Evolutionary conservation across 2,329 filamentous ascomycete genomes (phyloP), one percentile per base, ranked within the genome.

Genomic region (Huntiella abstrusa): DNA sequence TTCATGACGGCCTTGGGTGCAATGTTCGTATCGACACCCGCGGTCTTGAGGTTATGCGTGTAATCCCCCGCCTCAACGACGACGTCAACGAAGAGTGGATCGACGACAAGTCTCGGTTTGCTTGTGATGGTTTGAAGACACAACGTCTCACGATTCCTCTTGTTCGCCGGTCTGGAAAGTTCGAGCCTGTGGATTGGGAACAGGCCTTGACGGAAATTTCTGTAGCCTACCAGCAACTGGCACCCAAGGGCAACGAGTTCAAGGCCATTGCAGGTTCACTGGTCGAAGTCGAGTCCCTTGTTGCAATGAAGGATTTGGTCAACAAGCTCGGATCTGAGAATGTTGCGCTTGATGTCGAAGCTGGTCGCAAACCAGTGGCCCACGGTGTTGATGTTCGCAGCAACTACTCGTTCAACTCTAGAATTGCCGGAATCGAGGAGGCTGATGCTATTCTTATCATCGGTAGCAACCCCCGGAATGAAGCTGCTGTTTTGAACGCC

Each of bases 31-130:
- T 96, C 39, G 91, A 98, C 64, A 81, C 86, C 49, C 78, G 91
- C 58, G 91, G 91, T 50, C 70, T 95, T 53, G 87, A 96, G 66
- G 88, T 98, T 44, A 94, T 98, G 87, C 80, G 91, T 56, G 73
- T 98, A 51, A 60, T 95, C 12, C 91, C 91, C 50, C 77, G 91
- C 56, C 71, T 98, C 51, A 98, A 98, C 61, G 91, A 98, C 60
- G 87, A 96, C 57, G 77, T 98, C 56, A 98, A 98, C 63, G 91
- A 98, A 68, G 91, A 98, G 64, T 98, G 91, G 91, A 96, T 98
- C 62, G 91, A 96, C 64, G 91, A 98, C 69, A 98, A 96, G 73
- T 80, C 85, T 36, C 78, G 91, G 53, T 98, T 96, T 61, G 88
- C 91, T 37, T 93, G 87, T 61, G 91, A 98, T 61, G 91, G 91